Evolutionary conservation across 1,284 basidiomycete genomes (phyloP), one percentile per base, ranked within the genome.

Genomic region (Polyporus tsugae): DNA sequence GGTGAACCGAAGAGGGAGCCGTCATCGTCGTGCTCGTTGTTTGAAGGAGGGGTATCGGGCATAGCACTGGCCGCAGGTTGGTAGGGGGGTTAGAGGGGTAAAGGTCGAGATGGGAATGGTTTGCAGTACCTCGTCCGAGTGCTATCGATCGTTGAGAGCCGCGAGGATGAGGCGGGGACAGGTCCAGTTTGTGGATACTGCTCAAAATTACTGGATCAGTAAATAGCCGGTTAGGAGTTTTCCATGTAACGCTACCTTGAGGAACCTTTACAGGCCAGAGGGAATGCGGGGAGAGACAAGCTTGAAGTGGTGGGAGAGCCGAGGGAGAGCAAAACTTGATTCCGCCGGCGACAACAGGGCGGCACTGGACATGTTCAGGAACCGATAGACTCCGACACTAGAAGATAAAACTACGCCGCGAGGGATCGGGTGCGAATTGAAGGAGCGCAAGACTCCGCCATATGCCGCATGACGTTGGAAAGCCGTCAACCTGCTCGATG

Each of bases 1-100:
- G 92, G 91, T 17, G 92, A 94, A 69, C 92, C 92, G 66, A 94
- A 94, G 75, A 94, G 90, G 46, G 92, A 93, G 73, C 89, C 90
- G 72, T 85, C 82, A 71, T 91, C 87, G 71, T 85, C 88, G 69
- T 82, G 82, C 67, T 80, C 80, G 64, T 77, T 77, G 69, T 76
- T 66, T 63, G 52, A 11, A 42, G 58, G 13, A 46, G 49, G 52
- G 62, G 38, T 49, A 64, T 65, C 49, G n/a, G 69, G 58, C 72
- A 73, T 73, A 73, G 68, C 72, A 73, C 72, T 73, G 44, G 6
- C n/a, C 36, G 38, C 6, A 19, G n/a, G 44, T 22, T 35, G 22
- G n/a, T n/a, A 29, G 35, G 2, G 59, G 35, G 2, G 59, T 69
- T 35, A 59, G 64, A 66, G 60, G 36, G 41, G 35, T 35, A 46